Percentiles rank a stretch among this genome's conserved stretches.
Evolutionary conservation across 129 eudicot genomes (phyloP).

Genomic region (Dittrichia graveolens): DNA sequence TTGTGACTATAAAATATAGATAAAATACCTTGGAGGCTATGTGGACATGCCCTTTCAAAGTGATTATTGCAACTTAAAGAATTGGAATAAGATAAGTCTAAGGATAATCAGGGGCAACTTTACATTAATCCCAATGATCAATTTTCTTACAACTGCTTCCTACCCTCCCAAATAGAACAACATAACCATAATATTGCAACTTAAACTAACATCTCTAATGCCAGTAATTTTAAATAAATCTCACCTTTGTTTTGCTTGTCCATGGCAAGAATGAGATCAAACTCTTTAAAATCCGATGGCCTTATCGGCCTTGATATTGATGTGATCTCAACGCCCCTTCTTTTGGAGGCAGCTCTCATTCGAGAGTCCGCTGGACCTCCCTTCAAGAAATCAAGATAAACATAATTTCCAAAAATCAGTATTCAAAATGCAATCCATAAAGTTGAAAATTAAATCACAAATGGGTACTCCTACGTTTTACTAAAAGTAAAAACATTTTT

Average conservation of each 20-base stretch:
- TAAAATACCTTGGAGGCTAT: neutral
- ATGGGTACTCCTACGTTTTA: constrained; percentile 6
- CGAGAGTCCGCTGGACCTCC: constrained; percentile 96
- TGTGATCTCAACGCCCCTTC: constrained; percentile 87
- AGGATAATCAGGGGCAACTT: neutral
- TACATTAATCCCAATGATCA: neutral
- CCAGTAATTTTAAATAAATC: neutral
- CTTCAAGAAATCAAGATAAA: constrained; percentile 44
- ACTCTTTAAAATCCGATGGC: constrained; percentile 89
- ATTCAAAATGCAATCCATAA: constrained; percentile 3
- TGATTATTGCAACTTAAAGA: constrained; percentile 6
- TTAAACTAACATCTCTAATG: neutral
- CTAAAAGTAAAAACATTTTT: neutral
- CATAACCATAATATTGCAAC: neutral
- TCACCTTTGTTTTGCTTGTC: constrained; percentile 87
- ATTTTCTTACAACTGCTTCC: neutral
- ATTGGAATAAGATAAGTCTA: neutral
- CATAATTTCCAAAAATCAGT: neutral
- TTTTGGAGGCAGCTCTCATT: constrained; percentile 91
- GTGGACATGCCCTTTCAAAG: neutral
- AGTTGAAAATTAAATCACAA: constrained; percentile 12
- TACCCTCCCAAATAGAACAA: neutral
- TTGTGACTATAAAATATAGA: neutral
- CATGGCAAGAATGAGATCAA: constrained; percentile 98
- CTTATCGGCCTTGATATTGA: constrained; percentile 87